Evolutionary conservation across 441 rosid species (phyloP).

Genomic region (Syzygium syzygioides): DNA sequence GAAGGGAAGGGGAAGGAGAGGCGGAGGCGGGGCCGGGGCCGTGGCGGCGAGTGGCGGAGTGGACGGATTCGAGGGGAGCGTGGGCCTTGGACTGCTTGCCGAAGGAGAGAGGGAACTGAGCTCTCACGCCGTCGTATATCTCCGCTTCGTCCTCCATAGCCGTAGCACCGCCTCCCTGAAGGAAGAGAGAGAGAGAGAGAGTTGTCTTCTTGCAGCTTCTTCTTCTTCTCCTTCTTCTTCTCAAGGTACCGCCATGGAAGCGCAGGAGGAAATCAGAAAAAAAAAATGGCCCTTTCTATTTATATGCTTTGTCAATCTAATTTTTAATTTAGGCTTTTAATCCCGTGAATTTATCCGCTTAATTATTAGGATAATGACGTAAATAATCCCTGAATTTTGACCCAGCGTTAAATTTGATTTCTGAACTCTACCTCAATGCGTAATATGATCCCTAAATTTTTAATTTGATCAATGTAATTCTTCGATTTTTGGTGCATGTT

Average conservation of each 20-base stretch:
- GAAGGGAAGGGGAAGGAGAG: conserved; percentile 35
- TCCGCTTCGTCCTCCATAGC: conserved; percentile 71
- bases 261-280: not conserved
- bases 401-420: accelerated
- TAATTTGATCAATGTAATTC: no score
- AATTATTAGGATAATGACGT: not conserved
- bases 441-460: no score
- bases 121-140: conserved; percentile 57
- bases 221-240: not conserved
- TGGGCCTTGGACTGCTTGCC: conserved; percentile 73
- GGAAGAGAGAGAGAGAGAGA: not conserved
- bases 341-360: not conserved
- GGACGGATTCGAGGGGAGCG: conserved; percentile 63
- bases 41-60: conserved; percentile 73
- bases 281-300: not conserved
- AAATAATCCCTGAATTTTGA: no score
- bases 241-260: not conserved
- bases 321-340: not conserved
- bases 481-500: no score
- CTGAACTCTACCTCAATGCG: no score
- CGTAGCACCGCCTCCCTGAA: not conserved
- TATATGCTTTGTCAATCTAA: not conserved
- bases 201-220: not conserved
- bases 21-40: not conserved
- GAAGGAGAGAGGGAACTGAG: conserved; percentile 78